phyloP scores from a whole-genome alignment of 305 asterid species.

The Solanum hybrid region DNA sequence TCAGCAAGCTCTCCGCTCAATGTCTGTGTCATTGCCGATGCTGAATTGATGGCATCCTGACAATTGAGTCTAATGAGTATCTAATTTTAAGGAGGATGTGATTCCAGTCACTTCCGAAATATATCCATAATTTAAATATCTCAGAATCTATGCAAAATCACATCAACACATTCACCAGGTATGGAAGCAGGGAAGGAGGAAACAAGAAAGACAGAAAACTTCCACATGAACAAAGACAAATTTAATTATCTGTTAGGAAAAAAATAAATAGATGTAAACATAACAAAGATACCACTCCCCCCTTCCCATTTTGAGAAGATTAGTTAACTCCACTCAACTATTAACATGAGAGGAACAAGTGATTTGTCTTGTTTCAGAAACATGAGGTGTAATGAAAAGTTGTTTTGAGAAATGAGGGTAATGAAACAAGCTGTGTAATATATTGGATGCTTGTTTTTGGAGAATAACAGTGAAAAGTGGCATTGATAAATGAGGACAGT shows the following conservation, averaged over 20 bases:
- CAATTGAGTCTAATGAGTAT: constrained; percentile 5
- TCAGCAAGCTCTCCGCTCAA: constrained; percentile 74
- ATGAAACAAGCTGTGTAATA: neutral
- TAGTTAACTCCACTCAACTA: neutral
- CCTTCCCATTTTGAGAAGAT: neutral
- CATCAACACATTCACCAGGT: constrained; percentile 2
- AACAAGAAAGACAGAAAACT: neutral
- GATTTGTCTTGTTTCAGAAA: neutral
- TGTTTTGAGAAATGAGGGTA: neutral
- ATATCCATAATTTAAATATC: neutral
- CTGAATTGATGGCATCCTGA: constrained; percentile 83
- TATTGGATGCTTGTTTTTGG: neutral
- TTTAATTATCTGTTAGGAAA: neutral
- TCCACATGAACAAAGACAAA: neutral
- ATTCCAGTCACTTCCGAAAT: neutral
- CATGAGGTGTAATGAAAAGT: neutral
- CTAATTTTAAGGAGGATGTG: neutral
- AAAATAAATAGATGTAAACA: neutral
- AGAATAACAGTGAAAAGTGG: neutral
- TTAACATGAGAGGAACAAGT: neutral
- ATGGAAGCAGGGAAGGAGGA: neutral
- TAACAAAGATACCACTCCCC: neutral
- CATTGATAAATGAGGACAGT: neutral
- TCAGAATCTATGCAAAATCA: neutral
- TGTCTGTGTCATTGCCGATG: constrained; percentile 68